Base-by-base conservation (phyloP, 108 stramenopile genomes). In the Schizochytrium sp. region DNA sequence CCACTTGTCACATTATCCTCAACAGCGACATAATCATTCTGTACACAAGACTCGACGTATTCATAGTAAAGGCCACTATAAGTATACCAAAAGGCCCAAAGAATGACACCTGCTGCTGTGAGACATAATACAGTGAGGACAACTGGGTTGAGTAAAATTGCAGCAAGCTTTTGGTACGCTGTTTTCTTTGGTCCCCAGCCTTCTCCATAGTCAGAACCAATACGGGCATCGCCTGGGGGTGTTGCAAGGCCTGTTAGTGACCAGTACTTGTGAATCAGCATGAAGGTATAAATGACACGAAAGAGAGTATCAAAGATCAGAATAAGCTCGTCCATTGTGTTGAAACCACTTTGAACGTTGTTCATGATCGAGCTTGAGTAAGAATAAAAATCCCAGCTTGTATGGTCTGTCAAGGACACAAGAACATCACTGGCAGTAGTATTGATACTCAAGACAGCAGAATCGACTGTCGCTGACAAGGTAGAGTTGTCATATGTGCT, bases 171-270 rank as follows among this genome's bases (percentile, higher is more conserved):
- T 83, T 83, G 73, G 19, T 1, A 46, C 13, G 0, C 2, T 4
- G 73, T 83, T 40, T 49, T 53, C 53, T 83, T 83, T 83, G 73
- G 73, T 1, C 73, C 73, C 73, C 73, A 83, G 45, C 73, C 73
- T 10, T 46, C 2, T 28, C 73, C 73, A n/a, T 46, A 49, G 19
- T 49, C 46, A 10, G 73, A 0, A 46, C 55, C 55, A 53, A 83
- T 55, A 40, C 73, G 73, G 4, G 73, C 73, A 28, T 83, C 73
- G n/a, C 73, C 73, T 4, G 73, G 19, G 0, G 73, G 73, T 10
- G 73, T 83, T 28, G 50, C 73, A 55, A 83, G 73, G 5, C 50
- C 46, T 49, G 73, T 53, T 0, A 83, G 46, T 8, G 73, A 53
- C 73, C 73, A 83, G 46, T 83, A 83, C n/a, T 83, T 83, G 73